Conservation (phyloP, 2,329 filamentous ascomycete species). For the Plenodomus biglobosus region DNA sequence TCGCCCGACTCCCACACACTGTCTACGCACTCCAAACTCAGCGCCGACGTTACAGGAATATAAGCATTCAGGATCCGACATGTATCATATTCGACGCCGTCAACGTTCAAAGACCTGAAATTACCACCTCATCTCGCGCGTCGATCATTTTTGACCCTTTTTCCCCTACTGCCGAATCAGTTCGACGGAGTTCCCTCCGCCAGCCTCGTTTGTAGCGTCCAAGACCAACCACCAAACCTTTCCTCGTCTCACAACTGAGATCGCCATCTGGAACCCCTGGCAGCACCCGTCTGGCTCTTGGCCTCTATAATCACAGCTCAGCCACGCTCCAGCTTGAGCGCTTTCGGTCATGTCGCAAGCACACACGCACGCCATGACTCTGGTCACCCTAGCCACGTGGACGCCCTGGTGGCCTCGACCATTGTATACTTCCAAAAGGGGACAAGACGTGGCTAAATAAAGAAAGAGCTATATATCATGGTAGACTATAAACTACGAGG, state of each 20-base stretch:
- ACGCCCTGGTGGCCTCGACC: slow-evolving; percentile 1
- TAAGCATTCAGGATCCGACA: too few species aligned
- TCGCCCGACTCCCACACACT: too few species aligned
- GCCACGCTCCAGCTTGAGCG: not conserved
- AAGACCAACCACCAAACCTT: not conserved
- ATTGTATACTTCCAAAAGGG: not conserved
- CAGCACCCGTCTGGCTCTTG: not conserved
- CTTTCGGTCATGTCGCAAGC: slow-evolving; percentile 1
- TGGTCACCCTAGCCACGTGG: not conserved
- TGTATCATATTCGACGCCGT: too few species aligned
- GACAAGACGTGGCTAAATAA: slow-evolving; percentile 3
- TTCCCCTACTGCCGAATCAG: not conserved
- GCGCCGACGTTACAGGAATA: too few species aligned
- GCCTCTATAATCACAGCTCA: not conserved
- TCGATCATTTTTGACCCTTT: not conserved
- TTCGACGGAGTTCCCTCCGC: not conserved
- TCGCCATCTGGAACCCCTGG: not conserved
- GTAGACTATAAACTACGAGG: not conserved
- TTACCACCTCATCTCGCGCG: not conserved
- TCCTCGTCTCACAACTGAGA: not conserved
- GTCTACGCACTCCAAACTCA: too few species aligned
- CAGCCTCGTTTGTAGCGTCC: not conserved
- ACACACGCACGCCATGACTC: slow-evolving; percentile 1
- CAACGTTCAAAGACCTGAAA: too few species aligned
- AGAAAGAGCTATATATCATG: not conserved